phyloP scores from a whole-genome alignment of 1,139 yeast genomes.

The Yamadazyma trypodendri region DNA sequence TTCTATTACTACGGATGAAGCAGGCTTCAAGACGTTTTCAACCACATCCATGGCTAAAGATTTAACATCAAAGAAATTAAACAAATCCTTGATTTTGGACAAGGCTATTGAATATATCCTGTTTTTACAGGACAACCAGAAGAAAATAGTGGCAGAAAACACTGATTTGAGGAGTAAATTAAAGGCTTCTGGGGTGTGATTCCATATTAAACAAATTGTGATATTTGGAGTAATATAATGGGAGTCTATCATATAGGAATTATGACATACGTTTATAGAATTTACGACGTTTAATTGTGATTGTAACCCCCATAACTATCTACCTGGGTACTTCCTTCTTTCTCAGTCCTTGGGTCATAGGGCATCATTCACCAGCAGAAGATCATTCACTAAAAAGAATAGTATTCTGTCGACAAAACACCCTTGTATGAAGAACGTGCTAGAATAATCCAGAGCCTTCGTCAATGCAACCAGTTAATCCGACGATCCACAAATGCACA shows the following conservation, averaged over 20 bases:
- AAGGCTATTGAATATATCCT: slow-evolving; percentile 63
- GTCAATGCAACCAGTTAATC: no score
- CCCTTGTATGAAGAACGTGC: no score
- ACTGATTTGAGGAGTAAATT: slow-evolving; percentile 6
- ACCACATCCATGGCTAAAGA: slow-evolving; percentile 11
- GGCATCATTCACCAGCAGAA: no score
- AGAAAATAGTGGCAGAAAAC: slow-evolving; percentile 11
- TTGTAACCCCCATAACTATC: neutral
- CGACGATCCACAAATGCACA: no score
- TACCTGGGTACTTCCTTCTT: neutral
- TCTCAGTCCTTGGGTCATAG: neutral
- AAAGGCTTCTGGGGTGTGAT: neutral
- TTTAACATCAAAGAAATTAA: slow-evolving; percentile 36
- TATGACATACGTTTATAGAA: no score
- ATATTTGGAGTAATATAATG: neutral
- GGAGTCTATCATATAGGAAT: no score
- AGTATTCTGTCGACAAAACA: no score
- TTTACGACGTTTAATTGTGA: no score
- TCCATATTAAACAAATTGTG: no score
- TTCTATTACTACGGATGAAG: slow-evolving; percentile 56
- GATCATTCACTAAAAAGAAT: no score
- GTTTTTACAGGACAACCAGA: slow-evolving; percentile 19
- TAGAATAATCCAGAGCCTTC: no score
- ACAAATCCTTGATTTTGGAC: slow-evolving; percentile 65
- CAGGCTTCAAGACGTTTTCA: slow-evolving; percentile 50